Conservation (phyloP, 1,284 basidiomycete genomes). For the Tylopilus sp. region DNA sequence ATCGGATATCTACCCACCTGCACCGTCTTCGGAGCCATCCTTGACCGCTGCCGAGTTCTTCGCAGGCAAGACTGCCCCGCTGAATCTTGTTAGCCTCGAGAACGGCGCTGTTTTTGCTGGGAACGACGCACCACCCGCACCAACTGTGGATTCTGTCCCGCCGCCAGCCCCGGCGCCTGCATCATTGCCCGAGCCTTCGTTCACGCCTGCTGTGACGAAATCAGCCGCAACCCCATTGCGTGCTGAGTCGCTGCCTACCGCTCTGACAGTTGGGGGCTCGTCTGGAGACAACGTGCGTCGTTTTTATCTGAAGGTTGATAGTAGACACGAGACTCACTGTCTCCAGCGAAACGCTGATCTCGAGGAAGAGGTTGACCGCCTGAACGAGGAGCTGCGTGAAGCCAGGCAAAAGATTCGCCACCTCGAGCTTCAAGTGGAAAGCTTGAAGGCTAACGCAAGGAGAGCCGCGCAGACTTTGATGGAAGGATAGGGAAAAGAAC, state of each 20-base stretch:
- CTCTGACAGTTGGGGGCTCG: slow-evolving; percentile 18
- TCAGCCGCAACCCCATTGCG: slow-evolving; percentile 6
- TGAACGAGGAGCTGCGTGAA: slow-evolving; percentile 67
- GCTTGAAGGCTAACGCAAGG: slow-evolving; percentile 66
- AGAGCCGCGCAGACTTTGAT: slow-evolving; percentile 58
- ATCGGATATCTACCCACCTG: slow-evolving; percentile 93
- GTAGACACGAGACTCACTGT: background rate
- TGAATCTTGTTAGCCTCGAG: slow-evolving; percentile 69
- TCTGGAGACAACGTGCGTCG: slow-evolving; percentile 29
- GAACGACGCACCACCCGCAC: slow-evolving; percentile 22
- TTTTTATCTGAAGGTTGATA: slow-evolving; percentile 4
- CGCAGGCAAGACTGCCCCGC: slow-evolving; percentile 69
- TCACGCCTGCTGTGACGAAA: slow-evolving; percentile 12
- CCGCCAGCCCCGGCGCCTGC: slow-evolving; percentile 22
- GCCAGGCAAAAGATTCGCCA: slow-evolving; percentile 76
- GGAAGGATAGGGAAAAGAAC: slow-evolving; percentile 28
- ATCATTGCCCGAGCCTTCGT: slow-evolving; percentile 14
- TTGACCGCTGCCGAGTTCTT: slow-evolving; percentile 86
- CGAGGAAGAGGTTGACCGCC: slow-evolving; percentile 56
- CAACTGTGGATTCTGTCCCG: slow-evolving; percentile 26
- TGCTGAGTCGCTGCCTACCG: slow-evolving; percentile 20
- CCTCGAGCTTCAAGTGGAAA: slow-evolving; percentile 80
- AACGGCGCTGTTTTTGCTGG: slow-evolving; percentile 47
- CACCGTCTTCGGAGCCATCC: slow-evolving; percentile 76
- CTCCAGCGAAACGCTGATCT: slow-evolving; percentile 29